These are phyloP conservation scores for Gomphus sp. DNA, from an alignment of 1,284 basidiomycete genomes.

Conservation along the genomic window DNA sequence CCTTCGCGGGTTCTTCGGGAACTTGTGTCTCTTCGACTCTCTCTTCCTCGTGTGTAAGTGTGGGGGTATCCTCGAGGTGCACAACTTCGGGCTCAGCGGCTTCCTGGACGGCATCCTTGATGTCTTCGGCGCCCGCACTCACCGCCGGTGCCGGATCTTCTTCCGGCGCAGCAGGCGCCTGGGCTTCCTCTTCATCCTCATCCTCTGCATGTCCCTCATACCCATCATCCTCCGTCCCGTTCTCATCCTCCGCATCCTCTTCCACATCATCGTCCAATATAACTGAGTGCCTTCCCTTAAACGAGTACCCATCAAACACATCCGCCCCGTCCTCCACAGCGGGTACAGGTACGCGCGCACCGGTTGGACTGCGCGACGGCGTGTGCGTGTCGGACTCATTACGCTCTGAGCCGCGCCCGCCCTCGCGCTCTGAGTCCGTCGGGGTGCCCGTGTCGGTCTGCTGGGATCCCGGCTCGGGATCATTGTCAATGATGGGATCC, in stretches of 20 bases:
- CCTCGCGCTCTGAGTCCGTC: constrained; percentile 31
- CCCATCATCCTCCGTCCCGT: constrained; percentile 30
- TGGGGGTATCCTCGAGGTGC: constrained; percentile 6
- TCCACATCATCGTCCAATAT: constrained; percentile 39
- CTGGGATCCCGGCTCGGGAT: constrained; percentile 27
- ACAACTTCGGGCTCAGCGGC: constrained; percentile 1
- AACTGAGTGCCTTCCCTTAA: constrained; percentile 75
- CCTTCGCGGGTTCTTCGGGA: not conserved
- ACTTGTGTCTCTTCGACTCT: not conserved
- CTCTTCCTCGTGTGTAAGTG: not conserved
- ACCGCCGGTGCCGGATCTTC: not conserved
- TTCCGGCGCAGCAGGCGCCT: constrained; percentile 16
- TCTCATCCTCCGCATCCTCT: too few species aligned
- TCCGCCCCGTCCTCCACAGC: constrained; percentile 36
- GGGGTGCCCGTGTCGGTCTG: constrained; percentile 22
- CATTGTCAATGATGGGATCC: constrained; percentile 73
- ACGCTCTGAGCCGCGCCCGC: not conserved
- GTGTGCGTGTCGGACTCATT: not conserved
- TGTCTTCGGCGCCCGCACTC: not conserved
- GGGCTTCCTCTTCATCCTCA: constrained; percentile 29
- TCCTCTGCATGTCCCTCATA: constrained; percentile 29
- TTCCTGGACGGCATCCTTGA: not conserved
- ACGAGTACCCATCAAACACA: constrained; percentile 83
- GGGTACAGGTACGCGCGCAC: constrained; percentile 18
- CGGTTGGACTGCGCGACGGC: not conserved